Conservation (phyloP, 2,329 filamentous ascomycete species). For the Xylariaceae sp. region DNA sequence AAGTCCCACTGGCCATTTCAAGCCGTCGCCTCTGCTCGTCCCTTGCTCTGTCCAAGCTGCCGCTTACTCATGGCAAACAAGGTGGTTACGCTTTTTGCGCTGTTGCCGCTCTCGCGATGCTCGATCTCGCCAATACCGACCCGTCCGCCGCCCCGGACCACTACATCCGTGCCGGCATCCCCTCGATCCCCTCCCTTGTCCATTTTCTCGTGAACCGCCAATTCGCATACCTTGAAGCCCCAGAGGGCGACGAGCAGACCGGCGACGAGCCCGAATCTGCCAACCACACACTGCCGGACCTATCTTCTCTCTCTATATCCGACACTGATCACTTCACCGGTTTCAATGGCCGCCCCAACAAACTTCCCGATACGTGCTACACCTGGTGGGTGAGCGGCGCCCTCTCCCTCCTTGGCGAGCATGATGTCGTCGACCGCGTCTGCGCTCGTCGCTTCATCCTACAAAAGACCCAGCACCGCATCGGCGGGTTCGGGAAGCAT, state of each 20-base stretch:
- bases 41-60: too few species aligned
- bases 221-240: conserved; percentile 50
- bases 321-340: conserved; percentile 45
- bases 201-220: conserved; percentile 65
- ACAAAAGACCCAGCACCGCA: conserved; percentile 79
- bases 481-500: conserved; percentile 78
- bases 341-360: conserved; percentile 89
- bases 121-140: conserved; percentile 57
- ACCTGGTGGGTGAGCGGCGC: conserved; percentile 85
- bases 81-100: conserved; percentile 91
- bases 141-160: conserved; percentile 26
- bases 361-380: conserved; percentile 92
- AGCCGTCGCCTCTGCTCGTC: neutral
- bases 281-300: conserved; percentile 30
- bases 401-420: conserved; percentile 57
- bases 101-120: conserved; percentile 71
- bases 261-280: conserved; percentile 42
- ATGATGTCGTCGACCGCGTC: conserved; percentile 54
- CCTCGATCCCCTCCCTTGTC: conserved; percentile 36
- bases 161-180: conserved; percentile 40
- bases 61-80: conserved; percentile 31
- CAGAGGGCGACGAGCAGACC: conserved; percentile 42
- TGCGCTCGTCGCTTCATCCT: conserved; percentile 76
- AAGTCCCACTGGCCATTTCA: conserved; percentile 29
- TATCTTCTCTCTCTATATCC: conserved; percentile 36